Evolutionary conservation across 129 eudicot genomes (phyloP).

Genomic region (Silybum marianum): DNA sequence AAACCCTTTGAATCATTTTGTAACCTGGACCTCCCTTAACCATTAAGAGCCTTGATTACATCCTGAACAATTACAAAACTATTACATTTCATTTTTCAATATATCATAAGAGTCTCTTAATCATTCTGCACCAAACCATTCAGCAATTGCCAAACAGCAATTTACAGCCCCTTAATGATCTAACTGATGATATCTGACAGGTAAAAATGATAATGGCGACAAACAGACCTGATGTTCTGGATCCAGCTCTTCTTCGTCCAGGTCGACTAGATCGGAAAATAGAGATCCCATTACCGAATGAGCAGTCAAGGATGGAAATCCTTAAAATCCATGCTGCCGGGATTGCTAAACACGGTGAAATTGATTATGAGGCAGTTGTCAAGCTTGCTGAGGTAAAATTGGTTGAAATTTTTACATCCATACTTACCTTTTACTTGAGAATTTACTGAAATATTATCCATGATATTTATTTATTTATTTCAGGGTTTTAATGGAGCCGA

Average conservation of each 20-base stretch:
- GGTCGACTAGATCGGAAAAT: conserved; percentile 95
- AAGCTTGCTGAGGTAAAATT: conserved; percentile 86
- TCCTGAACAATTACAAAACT: too few species aligned
- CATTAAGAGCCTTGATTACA: too few species aligned
- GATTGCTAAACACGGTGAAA: conserved; percentile 98
- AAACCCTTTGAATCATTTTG: too few species aligned
- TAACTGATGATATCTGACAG: conserved; percentile 37
- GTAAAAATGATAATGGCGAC: conserved; percentile 99
- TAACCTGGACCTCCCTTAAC: too few species aligned
- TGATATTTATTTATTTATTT: background rate
- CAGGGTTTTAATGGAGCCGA: conserved; percentile 99
- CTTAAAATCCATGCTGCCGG: conserved; percentile 96
- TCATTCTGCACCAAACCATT: too few species aligned
- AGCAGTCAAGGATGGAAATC: conserved; percentile 95
- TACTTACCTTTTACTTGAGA: background rate
- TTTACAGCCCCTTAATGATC: background rate
- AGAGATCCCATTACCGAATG: conserved; percentile 94
- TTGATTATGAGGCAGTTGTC: conserved; percentile 92
- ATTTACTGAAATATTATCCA: background rate
- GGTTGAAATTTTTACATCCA: background rate
- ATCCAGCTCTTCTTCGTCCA: conserved; percentile 99
- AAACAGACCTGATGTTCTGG: conserved; percentile 97
- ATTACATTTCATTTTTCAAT: too few species aligned
- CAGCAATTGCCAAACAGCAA: too few species aligned
- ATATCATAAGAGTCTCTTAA: too few species aligned